These are phyloP conservation scores for Erodium maritimum DNA, from an alignment of 345 rosid genomes.

Conservation along the genomic window DNA sequence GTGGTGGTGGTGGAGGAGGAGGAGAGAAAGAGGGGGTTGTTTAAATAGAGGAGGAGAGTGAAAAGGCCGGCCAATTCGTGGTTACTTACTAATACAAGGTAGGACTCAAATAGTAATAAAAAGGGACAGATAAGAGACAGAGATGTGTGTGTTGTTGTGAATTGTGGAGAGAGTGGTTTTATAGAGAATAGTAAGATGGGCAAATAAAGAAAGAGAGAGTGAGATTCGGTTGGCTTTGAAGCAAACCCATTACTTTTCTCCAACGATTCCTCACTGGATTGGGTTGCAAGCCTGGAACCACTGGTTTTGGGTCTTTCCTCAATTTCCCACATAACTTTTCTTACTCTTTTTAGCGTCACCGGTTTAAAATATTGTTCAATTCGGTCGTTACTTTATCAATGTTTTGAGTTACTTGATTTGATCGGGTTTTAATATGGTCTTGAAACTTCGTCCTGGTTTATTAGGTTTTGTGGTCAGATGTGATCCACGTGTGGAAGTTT, in stretches of 20 bases:
- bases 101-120: no score
- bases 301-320: slow-evolving; percentile 17
- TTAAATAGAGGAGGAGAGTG: neutral
- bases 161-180: neutral
- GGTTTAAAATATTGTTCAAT: no score
- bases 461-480: no score
- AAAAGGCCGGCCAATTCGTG: no score
- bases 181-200: neutral
- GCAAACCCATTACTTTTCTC: slow-evolving; percentile 49
- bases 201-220: slow-evolving; percentile 26
- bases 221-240: slow-evolving; percentile 62
- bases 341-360: neutral
- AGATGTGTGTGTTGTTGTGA: neutral
- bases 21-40: neutral
- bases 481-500: no score
- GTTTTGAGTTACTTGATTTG: no score
- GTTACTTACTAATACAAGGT: no score
- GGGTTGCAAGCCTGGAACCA: slow-evolving; percentile 58
- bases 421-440: no score
- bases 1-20: no score
- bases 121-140: no score
- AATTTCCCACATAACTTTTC: neutral
- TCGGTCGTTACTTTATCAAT: no score
- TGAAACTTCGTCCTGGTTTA: no score
- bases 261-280: slow-evolving; percentile 35